These are phyloP conservation scores for Ustilago tritici DNA, from an alignment of 1,284 basidiomycete genomes.

Conservation along the genomic window DNA sequence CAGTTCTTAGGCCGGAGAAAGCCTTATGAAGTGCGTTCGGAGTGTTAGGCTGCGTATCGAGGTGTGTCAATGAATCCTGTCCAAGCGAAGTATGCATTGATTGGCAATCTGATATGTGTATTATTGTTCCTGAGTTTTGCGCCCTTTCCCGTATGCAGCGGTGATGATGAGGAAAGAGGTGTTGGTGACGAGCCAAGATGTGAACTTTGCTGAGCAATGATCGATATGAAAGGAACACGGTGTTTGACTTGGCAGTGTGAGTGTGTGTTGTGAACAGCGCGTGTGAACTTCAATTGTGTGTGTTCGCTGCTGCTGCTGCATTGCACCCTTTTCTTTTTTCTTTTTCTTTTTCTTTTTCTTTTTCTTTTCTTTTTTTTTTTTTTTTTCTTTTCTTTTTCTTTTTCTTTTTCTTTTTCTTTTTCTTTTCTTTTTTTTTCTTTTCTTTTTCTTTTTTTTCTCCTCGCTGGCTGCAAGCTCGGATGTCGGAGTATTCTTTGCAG, in stretches of 20 bases:
- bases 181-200: not conserved
- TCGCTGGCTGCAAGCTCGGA: constrained; percentile 10
- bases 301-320: not conserved
- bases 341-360: no score
- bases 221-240: not conserved
- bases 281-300: not conserved
- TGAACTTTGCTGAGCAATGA: not conserved
- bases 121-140: no score
- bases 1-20: not conserved
- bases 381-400: no score
- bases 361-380: no score
- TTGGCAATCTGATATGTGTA: no score
- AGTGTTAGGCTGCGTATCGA: not conserved
- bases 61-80: not conserved
- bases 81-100: no score
- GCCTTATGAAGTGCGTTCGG: not conserved
- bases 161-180: not conserved
- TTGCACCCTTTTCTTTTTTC: not conserved
- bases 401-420: no score
- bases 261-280: not conserved
- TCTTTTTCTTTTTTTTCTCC: no score
- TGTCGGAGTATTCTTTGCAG: constrained; percentile 14
- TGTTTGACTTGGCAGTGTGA: constrained; percentile 22
- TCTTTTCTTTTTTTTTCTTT: no score
- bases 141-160: not conserved